Evolutionary conservation across 2,329 filamentous ascomycete genomes (phyloP), one percentile per base, ranked within the genome.

Genomic region (Neophaeococcomyces aloes): DNA sequence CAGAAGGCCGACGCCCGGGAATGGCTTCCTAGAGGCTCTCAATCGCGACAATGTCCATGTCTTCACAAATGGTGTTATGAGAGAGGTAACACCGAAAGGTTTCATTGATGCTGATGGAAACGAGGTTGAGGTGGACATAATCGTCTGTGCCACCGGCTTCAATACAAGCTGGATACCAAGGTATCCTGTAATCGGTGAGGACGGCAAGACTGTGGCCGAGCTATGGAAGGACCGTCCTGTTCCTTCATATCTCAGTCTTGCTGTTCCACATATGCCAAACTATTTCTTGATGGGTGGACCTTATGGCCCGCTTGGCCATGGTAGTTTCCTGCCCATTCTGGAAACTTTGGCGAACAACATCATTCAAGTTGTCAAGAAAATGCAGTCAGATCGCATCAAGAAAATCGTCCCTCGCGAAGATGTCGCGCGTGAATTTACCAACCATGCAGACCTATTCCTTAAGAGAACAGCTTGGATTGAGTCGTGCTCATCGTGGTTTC

Each of bases 11-110:
- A 69, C 65, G 1, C 65, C 65, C 2, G 66, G 64, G 4, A 61
- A 60, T 4, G 63, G 65, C 7, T 69, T 66, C 44, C 57, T 69
- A 17, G 60, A 68, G 51, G 60, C 63, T 1, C 56, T 68, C 15
- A 58, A 58, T 2, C 49, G 65, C 41, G 57, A 61, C 8, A 73
- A 75, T 36, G 67, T 73, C 3, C 54, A 60, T n/a, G 61, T 63
- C 5, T 60, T 70, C 23, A 61, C 60, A 18, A 61, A 63, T 23
- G 56, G 53, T 1, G 14, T 31, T 25, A 67, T 72, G 48, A 46
- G 53, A 13, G 52, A 56, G 32, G 53, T 72, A 34, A 59, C 58
- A 0, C 48, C 53, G 1, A 54, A 57, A 4, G 65, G 66, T 3
- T 55, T 60, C 17, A 32, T 57, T 4, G 51, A 51, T 29, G 47